A percentile compares a stretch with the other conserved stretches of the same genome.
Conservation (phyloP, 257 asterid genomes). For the Vinca minor region DNA sequence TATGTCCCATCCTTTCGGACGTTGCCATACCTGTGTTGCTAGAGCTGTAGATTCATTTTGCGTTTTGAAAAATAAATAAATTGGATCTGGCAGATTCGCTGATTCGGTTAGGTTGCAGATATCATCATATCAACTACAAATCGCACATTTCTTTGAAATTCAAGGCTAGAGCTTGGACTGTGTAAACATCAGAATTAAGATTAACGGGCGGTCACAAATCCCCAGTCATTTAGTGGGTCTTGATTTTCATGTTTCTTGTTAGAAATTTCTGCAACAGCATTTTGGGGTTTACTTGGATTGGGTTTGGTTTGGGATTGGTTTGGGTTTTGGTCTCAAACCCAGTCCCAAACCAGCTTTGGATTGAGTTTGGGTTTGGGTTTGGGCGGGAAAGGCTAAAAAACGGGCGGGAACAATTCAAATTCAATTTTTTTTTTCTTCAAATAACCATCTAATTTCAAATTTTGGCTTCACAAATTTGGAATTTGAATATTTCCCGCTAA, state of each 20-base stretch:
- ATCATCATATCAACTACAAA: background rate
- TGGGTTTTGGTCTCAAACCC: no score
- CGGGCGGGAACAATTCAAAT: no score
- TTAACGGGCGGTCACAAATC: background rate
- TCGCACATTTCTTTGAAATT: background rate
- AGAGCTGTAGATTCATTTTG: background rate
- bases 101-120: background rate
- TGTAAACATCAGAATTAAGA: background rate
- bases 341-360: no score
- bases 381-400: no score
- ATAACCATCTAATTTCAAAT: no score
- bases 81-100: background rate
- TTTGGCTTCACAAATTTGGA: no score
- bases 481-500: no score
- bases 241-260: background rate
- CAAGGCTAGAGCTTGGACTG: background rate
- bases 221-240: background rate
- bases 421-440: no score
- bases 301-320: background rate
- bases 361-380: no score
- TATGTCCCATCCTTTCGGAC: background rate
- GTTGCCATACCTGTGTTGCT: background rate
- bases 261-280: background rate
- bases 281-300: background rate
- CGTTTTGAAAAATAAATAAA: slow-evolving; percentile 6